These are phyloP conservation scores for Tricholoma hemisulphureum DNA, from an alignment of 768 basidiomycete genomes.

Conservation along the genomic window DNA sequence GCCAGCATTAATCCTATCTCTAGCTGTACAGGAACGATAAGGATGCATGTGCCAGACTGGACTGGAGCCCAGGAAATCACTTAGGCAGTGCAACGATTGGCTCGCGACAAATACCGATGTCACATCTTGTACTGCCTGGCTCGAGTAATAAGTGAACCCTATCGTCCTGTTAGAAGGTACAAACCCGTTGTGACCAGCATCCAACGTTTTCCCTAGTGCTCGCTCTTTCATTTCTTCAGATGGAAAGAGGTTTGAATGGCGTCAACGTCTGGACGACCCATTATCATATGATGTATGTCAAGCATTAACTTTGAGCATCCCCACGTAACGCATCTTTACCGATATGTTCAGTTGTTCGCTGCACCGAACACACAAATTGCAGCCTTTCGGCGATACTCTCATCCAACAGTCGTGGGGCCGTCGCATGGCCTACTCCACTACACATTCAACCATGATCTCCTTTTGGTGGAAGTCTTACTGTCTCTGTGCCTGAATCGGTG, in stretches of 20 bases:
- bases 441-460: constrained; percentile 56
- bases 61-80: constrained; percentile 54
- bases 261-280: constrained; percentile 45
- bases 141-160: constrained; percentile 45
- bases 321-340: neutral
- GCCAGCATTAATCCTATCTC: constrained; percentile 6
- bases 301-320: constrained; percentile 2
- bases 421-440: constrained; percentile 64
- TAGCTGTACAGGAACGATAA: constrained; percentile 48
- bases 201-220: constrained; percentile 40
- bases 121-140: constrained; percentile 56
- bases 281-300: constrained; percentile 61
- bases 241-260: constrained; percentile 66
- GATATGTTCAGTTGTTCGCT: constrained; percentile 42
- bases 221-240: constrained; percentile 59
- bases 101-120: constrained; percentile 56
- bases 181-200: constrained; percentile 16
- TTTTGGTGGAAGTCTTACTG: constrained; percentile 62
- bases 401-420: constrained; percentile 58
- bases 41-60: constrained; percentile 47
- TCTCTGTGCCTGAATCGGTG: constrained; percentile 73
- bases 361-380: constrained; percentile 53
- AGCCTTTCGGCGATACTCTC: constrained; percentile 52
- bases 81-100: constrained; percentile 57
- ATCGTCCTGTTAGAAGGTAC: constrained; percentile 11